Evolutionary conservation across 2,329 filamentous ascomycete species (phyloP), one percentile per base, ranked within the genome.

Genomic region (Fusarium lateritium): DNA sequence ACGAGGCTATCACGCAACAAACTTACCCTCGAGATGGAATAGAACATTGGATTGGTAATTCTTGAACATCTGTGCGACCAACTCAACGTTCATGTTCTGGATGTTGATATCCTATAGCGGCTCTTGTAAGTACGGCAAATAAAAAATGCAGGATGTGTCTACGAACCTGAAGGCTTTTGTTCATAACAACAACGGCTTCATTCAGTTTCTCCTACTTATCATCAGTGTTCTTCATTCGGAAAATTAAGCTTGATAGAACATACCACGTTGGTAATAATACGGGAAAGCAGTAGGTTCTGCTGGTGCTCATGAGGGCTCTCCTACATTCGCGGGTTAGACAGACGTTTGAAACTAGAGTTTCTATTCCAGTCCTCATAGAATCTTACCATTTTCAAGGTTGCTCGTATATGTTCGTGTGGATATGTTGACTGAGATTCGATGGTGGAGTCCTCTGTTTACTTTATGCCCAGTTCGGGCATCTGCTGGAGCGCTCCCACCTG

Each of bases 11-110:
- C 4, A 3, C 33, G 6, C 11, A 19, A 19, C 34, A 17, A 26
- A 51, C 78, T 71, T 84, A 97, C 96, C 96, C 89, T 98, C 96
- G 7, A 99, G 86, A 75, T 99, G 96, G 79, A 99, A 98, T 7
- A 98, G 83, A 15, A 98, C 95, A 75, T 98, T 99, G 13, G 94
- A 97, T 79, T 98, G 94, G 79, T 99, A 99, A 82, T 98, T 99
- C 84, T 98, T 98, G 85, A 98, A 99, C 96, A 99, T 99, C 78
- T 98, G 95, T 1, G 95, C 94, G 7, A 98, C 96, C 4, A 98
- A 87, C 82, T 98, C 96, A 36, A 98, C 94, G 77, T 99, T 97
- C 94, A 98, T 98, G 79, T 98, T 99, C 76, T 97, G 93, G 57
- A 98, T 91, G 77, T 98, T 98, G 85, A 98, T 98, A 72, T 98